phyloP scores from a whole-genome alignment of 1,284 basidiomycete genomes.

The Sanguinoderma infundibulare region DNA sequence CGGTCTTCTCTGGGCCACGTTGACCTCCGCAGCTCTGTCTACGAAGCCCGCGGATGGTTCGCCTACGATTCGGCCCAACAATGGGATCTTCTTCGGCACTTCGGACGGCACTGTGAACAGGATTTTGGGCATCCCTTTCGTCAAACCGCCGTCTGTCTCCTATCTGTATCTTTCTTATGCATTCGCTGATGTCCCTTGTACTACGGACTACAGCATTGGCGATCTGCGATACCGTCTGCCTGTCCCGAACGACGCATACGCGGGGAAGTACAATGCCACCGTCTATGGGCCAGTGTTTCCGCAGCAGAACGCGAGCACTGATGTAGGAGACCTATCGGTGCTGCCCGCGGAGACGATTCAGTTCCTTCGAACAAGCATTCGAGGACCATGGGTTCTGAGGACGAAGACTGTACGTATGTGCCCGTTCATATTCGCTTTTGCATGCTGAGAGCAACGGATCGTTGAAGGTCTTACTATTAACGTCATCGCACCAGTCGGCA shows the following conservation, averaged over 20 bases:
- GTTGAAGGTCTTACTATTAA: slow-evolving; percentile 57
- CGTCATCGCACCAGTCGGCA: slow-evolving; percentile 42
- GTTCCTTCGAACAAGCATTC: slow-evolving; percentile 22
- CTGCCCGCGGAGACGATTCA: slow-evolving; percentile 21
- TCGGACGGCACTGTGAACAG: slow-evolving; percentile 32
- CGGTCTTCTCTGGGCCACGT: no score
- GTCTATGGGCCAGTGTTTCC: slow-evolving; percentile 52
- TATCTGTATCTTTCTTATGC: not conserved
- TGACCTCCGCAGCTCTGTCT: no score
- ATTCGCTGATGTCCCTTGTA: not conserved
- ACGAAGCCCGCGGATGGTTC: no score
- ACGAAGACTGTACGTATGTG: slow-evolving; percentile 26
- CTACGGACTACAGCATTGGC: not conserved
- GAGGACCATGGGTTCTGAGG: slow-evolving; percentile 13
- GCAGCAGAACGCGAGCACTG: slow-evolving; percentile 44
- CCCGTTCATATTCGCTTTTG: no score
- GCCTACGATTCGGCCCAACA: not conserved
- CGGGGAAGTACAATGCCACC: slow-evolving; percentile 42
- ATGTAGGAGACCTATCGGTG: not conserved
- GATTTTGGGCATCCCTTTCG: slow-evolving; percentile 59
- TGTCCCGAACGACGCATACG: slow-evolving; percentile 46
- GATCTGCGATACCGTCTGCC: slow-evolving; percentile 50
- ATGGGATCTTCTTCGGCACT: slow-evolving; percentile 5
- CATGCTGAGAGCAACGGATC: not conserved
- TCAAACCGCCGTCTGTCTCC: slow-evolving; percentile 42